Base-by-base conservation (phyloP, 371 early-diverging fungal genomes). In the Rhizopus delemar region DNA sequence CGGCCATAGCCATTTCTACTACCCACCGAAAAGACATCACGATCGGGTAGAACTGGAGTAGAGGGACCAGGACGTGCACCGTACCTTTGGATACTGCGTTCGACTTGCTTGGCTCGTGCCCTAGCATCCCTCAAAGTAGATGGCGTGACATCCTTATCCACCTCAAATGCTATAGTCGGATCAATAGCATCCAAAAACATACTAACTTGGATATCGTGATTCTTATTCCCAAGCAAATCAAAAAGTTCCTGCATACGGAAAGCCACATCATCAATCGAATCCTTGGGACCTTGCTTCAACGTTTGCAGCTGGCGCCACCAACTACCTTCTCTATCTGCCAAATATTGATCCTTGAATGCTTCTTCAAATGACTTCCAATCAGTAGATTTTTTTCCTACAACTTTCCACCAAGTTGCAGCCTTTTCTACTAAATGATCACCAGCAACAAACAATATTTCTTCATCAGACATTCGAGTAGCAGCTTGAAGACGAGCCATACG, bases 231-330 rank as follows among this genome's bases (percentile, higher is more conserved):
- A 8, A 64, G 15, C 3, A 59, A 38, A 2, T n/a, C 5, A 13
- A 55, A 64, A 5, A 64, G n/a, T 36, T 64, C 64, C 11, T 51
- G 35, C 51, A 64, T 31, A 33, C 36, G 50, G 2, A 64, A 8
- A 2, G 51, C 45, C 0, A 64, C 4, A 13, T 64, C 56, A 22
- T 59, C 56, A 12, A 56, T 35, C 45, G 45, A 33, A 8, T 22
- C 31, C 0, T 22, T 22, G 2, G 22, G 22, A 2, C 22, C 22
- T 22, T 22, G 22, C 0, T 2, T 0, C 22, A 22, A 22, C 22
- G 22, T 2, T 22, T 22, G 22, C 2, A 22, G 2, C 22, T 22
- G 22, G 2, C 22, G 22, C 22, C 22, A 22, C 22, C 22, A 22
- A 22, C 22, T 22, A 22, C 22, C 22, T 22, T 22, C 22, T 22